A percentile compares a stretch with the other conserved stretches of the same genome.
Conservation (phyloP, 352 stramenopile genomes). For the Blastocystis sp. region DNA sequence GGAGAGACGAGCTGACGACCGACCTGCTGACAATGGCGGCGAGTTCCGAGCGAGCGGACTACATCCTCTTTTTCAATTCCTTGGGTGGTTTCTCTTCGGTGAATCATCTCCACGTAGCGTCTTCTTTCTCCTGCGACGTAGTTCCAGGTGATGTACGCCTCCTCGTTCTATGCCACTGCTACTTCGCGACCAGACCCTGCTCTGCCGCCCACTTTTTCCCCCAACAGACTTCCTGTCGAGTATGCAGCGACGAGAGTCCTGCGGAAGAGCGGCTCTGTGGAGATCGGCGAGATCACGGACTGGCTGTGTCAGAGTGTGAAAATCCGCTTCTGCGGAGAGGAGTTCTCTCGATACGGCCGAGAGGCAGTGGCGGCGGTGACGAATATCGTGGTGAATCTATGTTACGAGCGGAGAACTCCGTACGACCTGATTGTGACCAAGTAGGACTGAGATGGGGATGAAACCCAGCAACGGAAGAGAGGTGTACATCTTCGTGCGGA, state of each 20-base stretch:
- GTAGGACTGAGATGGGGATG: neutral
- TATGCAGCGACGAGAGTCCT: neutral
- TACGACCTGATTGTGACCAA: conserved; percentile 44
- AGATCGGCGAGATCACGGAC: neutral
- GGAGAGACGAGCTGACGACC: neutral
- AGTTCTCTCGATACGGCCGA: neutral
- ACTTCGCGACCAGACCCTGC: neutral
- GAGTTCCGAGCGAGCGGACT: conserved; percentile 33
- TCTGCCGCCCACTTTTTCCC: neutral
- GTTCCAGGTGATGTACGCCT: conserved; percentile 59
- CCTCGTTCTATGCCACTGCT: conserved; percentile 34
- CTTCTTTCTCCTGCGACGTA: neutral
- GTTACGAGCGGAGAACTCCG: neutral
- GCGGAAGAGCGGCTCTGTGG: neutral
- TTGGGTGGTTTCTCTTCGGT: conserved; percentile 41
- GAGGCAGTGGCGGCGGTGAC: neutral
- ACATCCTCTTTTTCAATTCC: conserved; percentile 54
- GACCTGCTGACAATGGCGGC: neutral
- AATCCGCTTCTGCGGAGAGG: neutral
- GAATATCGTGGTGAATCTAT: neutral
- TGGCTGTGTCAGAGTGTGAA: conserved; percentile 47
- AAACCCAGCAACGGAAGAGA: conserved; percentile 8
- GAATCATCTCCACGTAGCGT: conserved; percentile 35
- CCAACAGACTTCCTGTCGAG: conserved; percentile 6
- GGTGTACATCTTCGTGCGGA: conserved; percentile 22